Conservation (phyloP, 306 rosid genomes). For the Canavalia gladiata region DNA sequence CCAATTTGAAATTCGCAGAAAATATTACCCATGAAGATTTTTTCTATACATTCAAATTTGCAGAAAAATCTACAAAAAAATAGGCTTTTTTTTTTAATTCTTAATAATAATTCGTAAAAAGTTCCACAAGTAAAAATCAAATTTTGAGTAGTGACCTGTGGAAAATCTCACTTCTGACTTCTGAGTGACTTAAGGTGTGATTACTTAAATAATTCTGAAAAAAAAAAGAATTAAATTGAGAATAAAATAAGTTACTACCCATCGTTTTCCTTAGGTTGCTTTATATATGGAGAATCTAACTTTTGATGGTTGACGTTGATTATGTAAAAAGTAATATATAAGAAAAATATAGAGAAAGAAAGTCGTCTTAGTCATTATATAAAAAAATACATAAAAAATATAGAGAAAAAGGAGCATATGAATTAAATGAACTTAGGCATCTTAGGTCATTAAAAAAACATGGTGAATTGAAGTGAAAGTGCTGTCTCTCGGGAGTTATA, state of each 20-base stretch:
- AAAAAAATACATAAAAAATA: background rate
- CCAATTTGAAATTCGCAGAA: too few species aligned
- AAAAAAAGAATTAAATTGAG: too few species aligned
- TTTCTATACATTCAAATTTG: too few species aligned
- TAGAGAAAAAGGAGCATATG: background rate
- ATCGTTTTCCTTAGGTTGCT: background rate
- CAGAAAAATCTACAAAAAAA: too few species aligned
- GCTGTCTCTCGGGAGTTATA: background rate
- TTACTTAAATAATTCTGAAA: background rate
- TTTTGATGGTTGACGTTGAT: background rate
- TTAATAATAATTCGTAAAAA: too few species aligned
- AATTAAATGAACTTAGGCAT: conserved; percentile 25
- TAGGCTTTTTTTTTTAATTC: too few species aligned
- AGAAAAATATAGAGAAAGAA: background rate
- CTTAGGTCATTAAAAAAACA: background rate
- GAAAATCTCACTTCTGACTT: conserved; percentile 14
- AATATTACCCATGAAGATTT: too few species aligned
- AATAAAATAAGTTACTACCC: background rate
- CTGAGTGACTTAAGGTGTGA: background rate
- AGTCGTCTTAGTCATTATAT: too few species aligned
- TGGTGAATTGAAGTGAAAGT: conserved; percentile 6
- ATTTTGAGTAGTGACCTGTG: too few species aligned
- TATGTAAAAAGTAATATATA: background rate
- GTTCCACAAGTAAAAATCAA: too few species aligned
- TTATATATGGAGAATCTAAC: background rate